These are phyloP conservation scores for Morella rubra DNA, from an alignment of 306 rosid genomes.

Conservation along the genomic window DNA sequence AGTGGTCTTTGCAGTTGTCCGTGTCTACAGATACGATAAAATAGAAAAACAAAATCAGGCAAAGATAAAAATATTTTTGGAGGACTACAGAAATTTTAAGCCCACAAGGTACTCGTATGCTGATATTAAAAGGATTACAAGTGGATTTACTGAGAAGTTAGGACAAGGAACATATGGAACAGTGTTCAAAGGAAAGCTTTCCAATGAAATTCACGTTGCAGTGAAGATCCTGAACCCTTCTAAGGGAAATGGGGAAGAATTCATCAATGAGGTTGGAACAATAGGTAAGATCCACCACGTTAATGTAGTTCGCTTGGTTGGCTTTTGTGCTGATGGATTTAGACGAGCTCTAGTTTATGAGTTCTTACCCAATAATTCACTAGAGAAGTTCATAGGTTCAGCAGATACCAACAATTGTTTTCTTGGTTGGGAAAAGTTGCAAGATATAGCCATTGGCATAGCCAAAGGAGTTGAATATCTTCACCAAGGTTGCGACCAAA, in stretches of 20 bases:
- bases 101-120: conserved; percentile 33
- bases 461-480: conserved; percentile 39
- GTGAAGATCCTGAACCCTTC: conserved; percentile 29
- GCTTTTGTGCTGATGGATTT: conserved; percentile 36
- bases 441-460: conserved; percentile 30
- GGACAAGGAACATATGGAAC: conserved; percentile 34
- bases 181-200: conserved; percentile 30
- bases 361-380: conserved; percentile 32
- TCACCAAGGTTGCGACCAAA: conserved; percentile 39
- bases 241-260: conserved; percentile 35
- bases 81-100: conserved; percentile 28
- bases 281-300: conserved; percentile 41
- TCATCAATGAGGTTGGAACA: conserved; percentile 43
- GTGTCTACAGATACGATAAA: background rate
- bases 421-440: conserved; percentile 41
- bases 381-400: conserved; percentile 34
- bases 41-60: conserved; percentile 16
- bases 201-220: conserved; percentile 26
- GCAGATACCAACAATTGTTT: conserved; percentile 9
- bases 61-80: conserved; percentile 27
- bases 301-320: conserved; percentile 37
- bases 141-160: conserved; percentile 30
- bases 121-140: conserved; percentile 37
- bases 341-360: conserved; percentile 33
- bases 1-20: background rate